Evolutionary conservation across 352 stramenopile genomes (phyloP), one percentile per base, ranked within the genome.

Genomic region (Aphanomyces euteiches): DNA sequence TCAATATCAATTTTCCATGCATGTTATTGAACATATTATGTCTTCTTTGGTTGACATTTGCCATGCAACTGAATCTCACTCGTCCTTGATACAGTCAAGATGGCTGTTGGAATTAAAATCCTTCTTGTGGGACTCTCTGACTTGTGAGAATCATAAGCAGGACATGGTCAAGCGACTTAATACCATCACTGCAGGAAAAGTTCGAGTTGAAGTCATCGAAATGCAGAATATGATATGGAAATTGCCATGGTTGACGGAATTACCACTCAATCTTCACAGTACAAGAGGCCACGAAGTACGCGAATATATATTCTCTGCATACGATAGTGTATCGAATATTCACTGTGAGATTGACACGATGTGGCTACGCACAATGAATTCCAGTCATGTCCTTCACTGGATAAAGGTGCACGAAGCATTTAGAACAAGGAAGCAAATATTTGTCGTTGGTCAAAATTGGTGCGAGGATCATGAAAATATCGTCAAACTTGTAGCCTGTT

Each of bases 281-380:
- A 34, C 50, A 3, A 58, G 1, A 19, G 13, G 8, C 50, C 8
- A 50, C 43, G 43, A 12, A 2, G 15, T 61, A 10, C 54, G 54
- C 7, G 54, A 39, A 10, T 41, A 41, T 37, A 61, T 61, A 7
- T 28, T 41, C 12, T 17, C 54, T 15, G 13, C 19, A 37, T 41
- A 61, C 54, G 17, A 40, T 2, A 28, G 21, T 7, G 10, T 41
- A 37, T 17, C n/a, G 54, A 45, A 12, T 6, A 37, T 39, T 6
- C 28, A 61, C 21, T 2, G 15, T 13, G 43, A 61, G 54, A 37
- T 61, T 37, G 54, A 61, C 54, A n/a, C 43, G 54, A 37, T 37
- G 7, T 61, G 54, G 54, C 19, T 61, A 12, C 54, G 54, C 17
- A 37, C 54, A 37, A 61, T 61, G 54, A 61, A 61, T 61, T 37